Percentiles rank a stretch among this genome's conserved stretches.
phyloP scores from a whole-genome alignment of 768 basidiomycete species.

The Megacollybia marginata region DNA sequence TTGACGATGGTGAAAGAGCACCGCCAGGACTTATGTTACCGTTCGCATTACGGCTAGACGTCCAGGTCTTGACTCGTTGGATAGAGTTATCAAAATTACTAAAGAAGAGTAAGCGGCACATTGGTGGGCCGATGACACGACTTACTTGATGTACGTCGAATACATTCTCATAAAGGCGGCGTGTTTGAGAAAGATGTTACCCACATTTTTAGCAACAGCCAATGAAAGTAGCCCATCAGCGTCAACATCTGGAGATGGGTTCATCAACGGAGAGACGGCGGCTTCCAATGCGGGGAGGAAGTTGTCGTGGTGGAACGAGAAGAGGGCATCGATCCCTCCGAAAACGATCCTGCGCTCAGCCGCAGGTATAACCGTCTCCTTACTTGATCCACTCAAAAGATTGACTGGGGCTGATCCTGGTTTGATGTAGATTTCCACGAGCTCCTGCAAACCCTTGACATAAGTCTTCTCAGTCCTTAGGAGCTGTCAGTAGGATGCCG shows the following conservation, averaged over 20 bases:
- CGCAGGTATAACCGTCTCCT: constrained; percentile 81
- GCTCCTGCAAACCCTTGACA: constrained; percentile 87
- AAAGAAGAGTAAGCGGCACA: constrained; percentile 8
- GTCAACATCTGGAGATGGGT: constrained; percentile 44
- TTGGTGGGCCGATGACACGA: constrained; percentile 7
- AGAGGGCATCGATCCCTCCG: constrained; percentile 80
- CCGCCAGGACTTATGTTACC: constrained; percentile 32
- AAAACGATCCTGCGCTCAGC: constrained; percentile 90
- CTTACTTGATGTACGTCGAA: constrained; percentile 94
- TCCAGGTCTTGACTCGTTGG: constrained; percentile 84
- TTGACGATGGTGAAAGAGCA: constrained; percentile 50
- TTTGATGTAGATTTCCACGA: constrained; percentile 92
- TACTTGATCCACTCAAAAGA: constrained; percentile 59
- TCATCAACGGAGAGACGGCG: constrained; percentile 65
- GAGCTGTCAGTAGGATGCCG: constrained; percentile 1
- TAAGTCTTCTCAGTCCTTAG: constrained; percentile 89
- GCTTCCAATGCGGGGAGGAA: constrained; percentile 87
- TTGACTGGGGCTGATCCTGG: constrained; percentile 70
- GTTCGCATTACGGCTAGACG: constrained; percentile 42
- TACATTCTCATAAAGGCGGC: constrained; percentile 99
- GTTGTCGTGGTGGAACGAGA: constrained; percentile 87
- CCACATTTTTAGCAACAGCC: constrained; percentile 72
- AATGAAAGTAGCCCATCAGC: constrained; percentile 67
- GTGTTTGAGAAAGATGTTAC: constrained; percentile 85
- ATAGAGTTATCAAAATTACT: constrained; percentile 95